Evolutionary conservation across 2,329 filamentous ascomycete genomes (phyloP).

Genomic region (Alternaria rosae): DNA sequence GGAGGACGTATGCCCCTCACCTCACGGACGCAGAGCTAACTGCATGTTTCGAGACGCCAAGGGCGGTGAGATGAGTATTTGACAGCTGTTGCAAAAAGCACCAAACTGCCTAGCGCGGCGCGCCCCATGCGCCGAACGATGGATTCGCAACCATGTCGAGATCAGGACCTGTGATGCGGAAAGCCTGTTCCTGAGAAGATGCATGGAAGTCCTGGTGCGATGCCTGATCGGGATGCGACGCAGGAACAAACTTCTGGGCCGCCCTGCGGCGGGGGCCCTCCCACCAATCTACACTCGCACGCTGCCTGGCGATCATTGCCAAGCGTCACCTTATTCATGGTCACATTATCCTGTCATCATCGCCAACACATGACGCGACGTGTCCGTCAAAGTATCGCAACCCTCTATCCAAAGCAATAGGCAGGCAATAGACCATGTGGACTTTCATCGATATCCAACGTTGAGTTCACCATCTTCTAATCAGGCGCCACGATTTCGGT

Average conservation of each 20-base stretch:
- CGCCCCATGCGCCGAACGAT: conserved; percentile 21
- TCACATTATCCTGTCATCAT: conserved; percentile 1
- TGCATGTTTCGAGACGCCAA: conserved; percentile 7
- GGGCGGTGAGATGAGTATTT: conserved; percentile 6
- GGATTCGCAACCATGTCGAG: conserved; percentile 20
- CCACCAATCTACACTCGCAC: conserved; percentile 19
- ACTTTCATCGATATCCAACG: not conserved
- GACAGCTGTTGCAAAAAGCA: conserved; percentile 19
- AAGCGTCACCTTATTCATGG: conserved; percentile 16
- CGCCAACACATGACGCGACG: not conserved
- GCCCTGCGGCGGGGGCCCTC: conserved; percentile 6
- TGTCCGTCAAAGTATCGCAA: not conserved
- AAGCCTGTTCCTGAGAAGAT: conserved; percentile 20
- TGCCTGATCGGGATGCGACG: conserved; percentile 16
- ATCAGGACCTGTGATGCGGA: conserved; percentile 3
- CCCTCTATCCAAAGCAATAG: not conserved
- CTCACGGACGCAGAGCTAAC: conserved; percentile 3
- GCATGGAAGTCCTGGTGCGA: conserved; percentile 14
- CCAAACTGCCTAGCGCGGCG: conserved; percentile 16
- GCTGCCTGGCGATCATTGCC: conserved; percentile 20
- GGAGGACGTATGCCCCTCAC: conserved; percentile 8
- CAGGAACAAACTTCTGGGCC: conserved; percentile 18
- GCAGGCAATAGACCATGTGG: not conserved
- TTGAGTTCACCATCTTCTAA: not conserved
- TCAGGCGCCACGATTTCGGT: not conserved